Conservation (phyloP, 257 asterid species). For the Gentiana macrophylla region DNA sequence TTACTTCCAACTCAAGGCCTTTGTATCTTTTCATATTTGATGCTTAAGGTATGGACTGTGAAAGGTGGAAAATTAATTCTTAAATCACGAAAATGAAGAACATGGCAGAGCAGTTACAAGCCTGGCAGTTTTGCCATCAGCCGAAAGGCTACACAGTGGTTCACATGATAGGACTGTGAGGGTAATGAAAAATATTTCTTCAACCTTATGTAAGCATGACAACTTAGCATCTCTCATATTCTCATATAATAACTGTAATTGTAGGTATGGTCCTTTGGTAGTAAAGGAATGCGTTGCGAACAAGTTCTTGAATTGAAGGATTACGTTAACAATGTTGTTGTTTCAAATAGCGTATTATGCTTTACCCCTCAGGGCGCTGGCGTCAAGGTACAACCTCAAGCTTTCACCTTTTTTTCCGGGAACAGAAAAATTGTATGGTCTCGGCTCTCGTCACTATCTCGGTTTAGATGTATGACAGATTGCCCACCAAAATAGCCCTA, state of each 20-base stretch:
- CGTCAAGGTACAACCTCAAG: slow-evolving; percentile 39
- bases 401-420: slow-evolving; percentile 30
- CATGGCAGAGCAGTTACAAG: slow-evolving; percentile 66
- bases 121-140: slow-evolving; percentile 43
- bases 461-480: too few species aligned
- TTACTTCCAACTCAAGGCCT: neutral
- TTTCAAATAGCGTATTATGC: slow-evolving; percentile 56
- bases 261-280: slow-evolving; percentile 54
- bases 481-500: too few species aligned
- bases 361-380: slow-evolving; percentile 82
- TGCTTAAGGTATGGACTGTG: slow-evolving; percentile 52
- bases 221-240: slow-evolving; percentile 1
- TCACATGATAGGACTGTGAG: slow-evolving; percentile 71
- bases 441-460: slow-evolving; percentile 7
- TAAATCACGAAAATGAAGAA: slow-evolving; percentile 50
- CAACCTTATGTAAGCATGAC: neutral
- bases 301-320: slow-evolving; percentile 77
- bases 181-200: slow-evolving; percentile 27
- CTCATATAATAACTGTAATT: neutral
- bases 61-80: slow-evolving; percentile 32
- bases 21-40: neutral
- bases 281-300: slow-evolving; percentile 49
- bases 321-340: slow-evolving; percentile 45
- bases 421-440: slow-evolving; percentile 25
- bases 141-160: slow-evolving; percentile 62